Percentiles rank a stretch among this genome's conserved stretches.
These are phyloP conservation scores for Eucalyptus marginata DNA, from an alignment of 345 rosid genomes.

Conservation along the genomic window DNA sequence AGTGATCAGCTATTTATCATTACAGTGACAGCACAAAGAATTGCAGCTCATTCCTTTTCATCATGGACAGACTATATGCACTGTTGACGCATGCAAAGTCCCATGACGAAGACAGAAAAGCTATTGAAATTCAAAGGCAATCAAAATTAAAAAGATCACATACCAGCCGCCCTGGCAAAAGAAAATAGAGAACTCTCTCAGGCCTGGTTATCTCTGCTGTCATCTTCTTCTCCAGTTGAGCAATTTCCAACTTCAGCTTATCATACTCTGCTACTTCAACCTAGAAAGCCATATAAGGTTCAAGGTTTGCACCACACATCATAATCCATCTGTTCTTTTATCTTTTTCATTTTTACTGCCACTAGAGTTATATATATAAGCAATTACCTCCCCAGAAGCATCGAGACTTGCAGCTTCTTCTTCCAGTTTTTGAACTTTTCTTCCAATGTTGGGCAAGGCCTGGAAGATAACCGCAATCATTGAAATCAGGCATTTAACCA, in stretches of 20 bases:
- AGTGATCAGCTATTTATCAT: background rate
- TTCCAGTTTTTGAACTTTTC: slow-evolving; percentile 72
- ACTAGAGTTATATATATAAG: background rate
- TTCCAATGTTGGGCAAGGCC: slow-evolving; percentile 88
- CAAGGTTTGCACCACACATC: background rate
- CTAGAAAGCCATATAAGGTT: slow-evolving; percentile 10
- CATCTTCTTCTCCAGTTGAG: slow-evolving; percentile 85
- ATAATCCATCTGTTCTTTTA: background rate
- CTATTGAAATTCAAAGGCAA: background rate
- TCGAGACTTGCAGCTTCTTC: slow-evolving; percentile 84
- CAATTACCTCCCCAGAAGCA: slow-evolving; percentile 82
- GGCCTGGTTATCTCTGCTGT: slow-evolving; percentile 91
- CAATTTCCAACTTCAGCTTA: slow-evolving; percentile 73
- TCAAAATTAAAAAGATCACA: background rate
- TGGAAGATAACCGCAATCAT: slow-evolving; percentile 9
- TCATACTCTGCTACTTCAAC: slow-evolving; percentile 87
- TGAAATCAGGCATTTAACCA: slow-evolving; percentile 1
- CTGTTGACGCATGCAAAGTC: background rate
- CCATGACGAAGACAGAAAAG: background rate
- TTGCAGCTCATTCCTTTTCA: background rate
- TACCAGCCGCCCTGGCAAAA: slow-evolving; percentile 93
- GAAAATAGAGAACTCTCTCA: slow-evolving; percentile 85
- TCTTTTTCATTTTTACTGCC: background rate
- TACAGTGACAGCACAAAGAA: background rate
- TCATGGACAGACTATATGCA: background rate